These are phyloP conservation scores for Trematosphaeria pertusa DNA, from an alignment of 2,329 filamentous ascomycete genomes.

Conservation along the genomic window DNA sequence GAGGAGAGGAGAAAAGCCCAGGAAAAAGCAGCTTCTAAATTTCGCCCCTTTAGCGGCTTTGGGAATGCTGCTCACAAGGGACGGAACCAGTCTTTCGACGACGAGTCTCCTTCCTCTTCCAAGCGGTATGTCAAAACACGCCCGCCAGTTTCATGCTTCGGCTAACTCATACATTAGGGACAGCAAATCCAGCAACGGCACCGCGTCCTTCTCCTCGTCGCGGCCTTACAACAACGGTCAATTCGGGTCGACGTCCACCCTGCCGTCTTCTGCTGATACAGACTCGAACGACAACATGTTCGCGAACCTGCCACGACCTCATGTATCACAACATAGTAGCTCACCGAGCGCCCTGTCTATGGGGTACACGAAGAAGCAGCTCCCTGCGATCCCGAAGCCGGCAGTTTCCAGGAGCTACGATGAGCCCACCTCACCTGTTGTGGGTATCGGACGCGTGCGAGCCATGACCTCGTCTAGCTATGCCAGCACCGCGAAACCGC, in stretches of 20 bases:
- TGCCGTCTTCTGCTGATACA: slow-evolving; percentile 49
- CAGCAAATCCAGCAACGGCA: slow-evolving; percentile 51
- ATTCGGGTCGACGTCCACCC: slow-evolving; percentile 47
- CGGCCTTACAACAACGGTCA: slow-evolving; percentile 46
- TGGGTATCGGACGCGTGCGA: slow-evolving; percentile 24
- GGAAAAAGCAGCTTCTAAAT: slow-evolving; percentile 39
- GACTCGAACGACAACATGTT: slow-evolving; percentile 49
- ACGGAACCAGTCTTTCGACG: slow-evolving; percentile 45
- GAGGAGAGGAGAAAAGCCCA: slow-evolving; percentile 30
- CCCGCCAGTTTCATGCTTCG: slow-evolving; percentile 22
- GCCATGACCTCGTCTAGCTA: slow-evolving; percentile 59
- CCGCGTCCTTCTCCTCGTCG: slow-evolving; percentile 41
- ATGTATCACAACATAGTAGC: slow-evolving; percentile 36
- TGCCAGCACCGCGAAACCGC: slow-evolving; percentile 59
- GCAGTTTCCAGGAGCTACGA: slow-evolving; percentile 27
- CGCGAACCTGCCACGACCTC: slow-evolving; percentile 39
- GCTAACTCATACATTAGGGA: slow-evolving; percentile 43
- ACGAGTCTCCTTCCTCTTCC: slow-evolving; percentile 43
- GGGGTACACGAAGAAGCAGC: slow-evolving; percentile 31
- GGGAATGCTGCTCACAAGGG: slow-evolving; percentile 35
- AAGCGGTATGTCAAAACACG: slow-evolving; percentile 41
- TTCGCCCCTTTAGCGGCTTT: slow-evolving; percentile 44
- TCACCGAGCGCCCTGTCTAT: slow-evolving; percentile 34
- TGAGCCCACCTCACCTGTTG: slow-evolving; percentile 15
- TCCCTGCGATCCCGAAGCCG: slow-evolving; percentile 33